Conservation (phyloP, 805 yeast genomes). For the Schwanniomyces yamadae region DNA sequence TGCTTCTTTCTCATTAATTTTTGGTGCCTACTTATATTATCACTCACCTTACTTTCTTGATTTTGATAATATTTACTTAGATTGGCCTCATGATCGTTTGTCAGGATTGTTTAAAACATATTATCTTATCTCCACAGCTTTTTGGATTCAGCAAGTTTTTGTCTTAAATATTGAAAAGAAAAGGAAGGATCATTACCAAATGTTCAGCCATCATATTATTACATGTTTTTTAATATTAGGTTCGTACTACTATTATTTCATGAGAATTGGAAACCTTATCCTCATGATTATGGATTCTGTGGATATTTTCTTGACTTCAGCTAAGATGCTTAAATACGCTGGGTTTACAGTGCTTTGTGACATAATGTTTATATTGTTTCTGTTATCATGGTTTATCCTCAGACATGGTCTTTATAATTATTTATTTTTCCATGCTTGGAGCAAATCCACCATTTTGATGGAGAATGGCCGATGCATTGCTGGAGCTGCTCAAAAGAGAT, state of each 20-base stretch:
- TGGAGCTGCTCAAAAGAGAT: slow-evolving; percentile 38
- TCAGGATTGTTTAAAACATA: slow-evolving; percentile 56
- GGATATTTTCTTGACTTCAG: slow-evolving; percentile 68
- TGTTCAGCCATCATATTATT: slow-evolving; percentile 86
- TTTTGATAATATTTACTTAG: slow-evolving; percentile 56
- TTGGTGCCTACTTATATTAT: slow-evolving; percentile 59
- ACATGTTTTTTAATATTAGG: slow-evolving; percentile 68
- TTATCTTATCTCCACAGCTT: slow-evolving; percentile 69
- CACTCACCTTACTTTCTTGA: slow-evolving; percentile 59
- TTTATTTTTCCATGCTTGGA: slow-evolving; percentile 58
- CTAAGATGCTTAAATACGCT: slow-evolving; percentile 76
- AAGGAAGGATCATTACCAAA: slow-evolving; percentile 81
- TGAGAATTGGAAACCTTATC: slow-evolving; percentile 76
- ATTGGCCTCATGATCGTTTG: slow-evolving; percentile 75
- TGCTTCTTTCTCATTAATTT: slow-evolving; percentile 51
- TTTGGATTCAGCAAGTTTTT: slow-evolving; percentile 79
- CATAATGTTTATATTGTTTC: slow-evolving; percentile 61
- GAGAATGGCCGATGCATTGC: slow-evolving; percentile 40
- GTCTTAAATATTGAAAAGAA: slow-evolving; percentile 74
- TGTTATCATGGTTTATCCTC: slow-evolving; percentile 64
- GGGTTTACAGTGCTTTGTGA: slow-evolving; percentile 65
- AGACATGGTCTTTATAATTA: slow-evolving; percentile 76
- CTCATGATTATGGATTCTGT: slow-evolving; percentile 80
- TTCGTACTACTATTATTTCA: slow-evolving; percentile 70
- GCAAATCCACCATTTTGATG: slow-evolving; percentile 40